phyloP scores from a whole-genome alignment of 306 rosid genomes.

The Vigna trinervia region DNA sequence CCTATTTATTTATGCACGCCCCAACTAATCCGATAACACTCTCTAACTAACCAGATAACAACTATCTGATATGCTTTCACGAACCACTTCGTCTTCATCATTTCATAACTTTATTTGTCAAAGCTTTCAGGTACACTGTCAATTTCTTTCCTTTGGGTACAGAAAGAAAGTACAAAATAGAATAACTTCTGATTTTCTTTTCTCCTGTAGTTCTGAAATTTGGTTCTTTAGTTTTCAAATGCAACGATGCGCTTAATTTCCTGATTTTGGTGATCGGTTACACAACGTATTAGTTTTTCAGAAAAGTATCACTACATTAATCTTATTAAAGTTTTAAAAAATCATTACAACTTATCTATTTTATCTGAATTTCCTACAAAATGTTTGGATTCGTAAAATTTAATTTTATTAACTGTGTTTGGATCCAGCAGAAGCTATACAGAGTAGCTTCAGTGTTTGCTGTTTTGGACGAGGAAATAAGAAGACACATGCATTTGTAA shows the following conservation, averaged over 20 bases:
- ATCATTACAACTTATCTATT: neutral
- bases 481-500: neutral
- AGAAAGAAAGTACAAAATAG: neutral
- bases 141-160: neutral
- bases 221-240: neutral
- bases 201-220: neutral
- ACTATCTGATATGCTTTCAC: neutral
- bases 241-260: neutral
- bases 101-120: neutral
- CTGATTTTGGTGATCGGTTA: neutral
- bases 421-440: neutral
- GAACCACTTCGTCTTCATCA: neutral
- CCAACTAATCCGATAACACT: neutral
- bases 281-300: neutral
- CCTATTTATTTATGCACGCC: neutral
- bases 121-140: neutral
- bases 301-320: neutral
- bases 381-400: neutral
- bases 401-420: neutral
- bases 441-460: neutral
- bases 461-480: neutral
- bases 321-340: neutral
- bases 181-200: neutral
- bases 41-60: conserved; percentile 13
- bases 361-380: neutral